Base-by-base conservation (phyloP, 805 yeast genomes). In the Pichia gijzeniarum region DNA sequence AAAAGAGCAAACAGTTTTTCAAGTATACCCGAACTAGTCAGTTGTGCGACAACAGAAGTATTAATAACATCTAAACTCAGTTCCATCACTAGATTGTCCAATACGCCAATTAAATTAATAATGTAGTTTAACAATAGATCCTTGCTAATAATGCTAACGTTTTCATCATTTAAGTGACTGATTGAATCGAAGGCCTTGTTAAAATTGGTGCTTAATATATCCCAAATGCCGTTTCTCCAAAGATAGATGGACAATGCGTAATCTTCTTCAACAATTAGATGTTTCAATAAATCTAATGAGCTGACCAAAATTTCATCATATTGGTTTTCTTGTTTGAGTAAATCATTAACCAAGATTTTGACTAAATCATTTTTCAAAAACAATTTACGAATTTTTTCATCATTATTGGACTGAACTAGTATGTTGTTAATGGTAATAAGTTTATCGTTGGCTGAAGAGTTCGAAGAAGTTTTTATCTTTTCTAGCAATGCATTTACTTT, bases 251-350 rank as follows among this genome's bases (percentile, higher is more conserved):
- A 79, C 32, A 87, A 74, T 51, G 87, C 95, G 54, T 86, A 82
- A 18, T 96, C 97, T 64, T 89, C 95, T 58, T 87, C 95, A 43
- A 87, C 71, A 3, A 84, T 82, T 45, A 91, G 59, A 58, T 85
- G 88, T 60, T 96, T 75, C 51, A 93, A 66, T 20, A 91, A 68
- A 1, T 96, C 97, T 54, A 79, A 82, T 1, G 91, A 72, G 16
- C 85, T 95, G 18, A 85, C 84, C 17, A 85, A 82, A 38, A 87
- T 77, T 53, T 88, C 96, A 45, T 80, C 81, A 18, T 72, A 59
- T 59, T 87, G 95, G 38, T 75, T 76, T 19, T 90, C 62, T 27
- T 81, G 70, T 48, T 80, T 79, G 19, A 42, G n/a, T 36, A 45
- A 20, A 38, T 46, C 46, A 8, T 80, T 80, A 64, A 88, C 53